A percentile compares a stretch with the other conserved stretches of the same genome.
These are phyloP conservation scores for Mycena capillaripes DNA, from an alignment of 768 basidiomycete genomes.

Conservation along the genomic window DNA sequence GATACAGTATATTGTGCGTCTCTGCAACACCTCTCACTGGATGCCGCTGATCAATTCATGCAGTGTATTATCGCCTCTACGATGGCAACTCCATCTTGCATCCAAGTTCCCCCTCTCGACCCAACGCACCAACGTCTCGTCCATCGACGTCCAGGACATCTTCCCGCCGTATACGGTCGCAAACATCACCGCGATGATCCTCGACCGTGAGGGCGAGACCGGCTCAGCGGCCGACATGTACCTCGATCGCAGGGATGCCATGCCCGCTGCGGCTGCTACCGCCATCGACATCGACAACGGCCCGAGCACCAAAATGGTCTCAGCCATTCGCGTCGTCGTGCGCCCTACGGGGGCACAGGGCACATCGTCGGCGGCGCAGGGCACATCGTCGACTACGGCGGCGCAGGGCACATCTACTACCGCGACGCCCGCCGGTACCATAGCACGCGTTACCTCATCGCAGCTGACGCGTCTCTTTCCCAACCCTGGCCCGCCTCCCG, in stretches of 20 bases:
- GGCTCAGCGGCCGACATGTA: conserved; percentile 9
- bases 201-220: conserved; percentile 9
- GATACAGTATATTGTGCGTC: conserved; percentile 18
- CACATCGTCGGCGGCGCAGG: no score
- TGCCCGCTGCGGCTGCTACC: conserved; percentile 10
- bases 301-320: neutral
- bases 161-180: conserved; percentile 15
- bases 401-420: no score
- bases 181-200: conserved; percentile 10
- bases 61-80: conserved; percentile 24
- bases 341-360: conserved; percentile 1
- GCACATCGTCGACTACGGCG: no score
- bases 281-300: conserved; percentile 40
- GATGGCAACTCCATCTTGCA: conserved; percentile 11
- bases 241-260: conserved; percentile 14
- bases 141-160: conserved; percentile 22
- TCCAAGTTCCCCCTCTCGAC: conserved; percentile 14
- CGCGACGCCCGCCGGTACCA: no score
- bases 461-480: neutral
- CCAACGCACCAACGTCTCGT: conserved; percentile 20
- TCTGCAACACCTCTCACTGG: conserved; percentile 11
- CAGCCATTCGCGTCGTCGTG: conserved; percentile 10
- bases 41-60: conserved; percentile 20
- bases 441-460: neutral
- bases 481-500: neutral